These are phyloP conservation scores for Phytopythium delawarense DNA, from an alignment of 352 stramenopile genomes.

Conservation along the genomic window DNA sequence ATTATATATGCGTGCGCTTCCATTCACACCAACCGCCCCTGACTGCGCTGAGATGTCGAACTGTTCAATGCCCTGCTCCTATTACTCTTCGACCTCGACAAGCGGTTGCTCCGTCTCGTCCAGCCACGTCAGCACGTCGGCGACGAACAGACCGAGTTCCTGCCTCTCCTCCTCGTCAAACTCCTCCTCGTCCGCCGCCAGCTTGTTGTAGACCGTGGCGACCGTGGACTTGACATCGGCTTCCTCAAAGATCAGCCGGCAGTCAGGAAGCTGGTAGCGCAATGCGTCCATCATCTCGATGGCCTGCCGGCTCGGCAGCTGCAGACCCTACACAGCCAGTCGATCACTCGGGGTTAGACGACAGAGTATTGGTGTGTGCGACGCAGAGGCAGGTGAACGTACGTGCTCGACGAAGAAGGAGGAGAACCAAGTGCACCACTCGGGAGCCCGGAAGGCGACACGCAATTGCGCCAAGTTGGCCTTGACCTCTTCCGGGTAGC, in stretches of 20 bases:
- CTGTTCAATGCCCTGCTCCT: not conserved
- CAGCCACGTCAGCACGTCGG: slow-evolving; percentile 19
- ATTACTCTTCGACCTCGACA: not conserved
- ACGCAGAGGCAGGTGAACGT: slow-evolving; percentile 9
- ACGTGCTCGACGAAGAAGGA: slow-evolving; percentile 49
- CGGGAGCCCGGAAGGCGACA: slow-evolving; percentile 30
- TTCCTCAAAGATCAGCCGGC: slow-evolving; percentile 31
- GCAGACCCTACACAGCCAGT: slow-evolving; percentile 17
- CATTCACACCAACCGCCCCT: not conserved
- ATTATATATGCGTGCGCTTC: slow-evolving; percentile 4
- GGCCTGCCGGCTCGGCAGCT: slow-evolving; percentile 37
- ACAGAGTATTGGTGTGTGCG: not conserved
- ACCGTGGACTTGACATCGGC: slow-evolving; percentile 39
- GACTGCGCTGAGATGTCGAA: not conserved
- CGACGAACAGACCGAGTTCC: slow-evolving; percentile 41
- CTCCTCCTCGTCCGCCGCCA: slow-evolving; percentile 25
- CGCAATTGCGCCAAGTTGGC: slow-evolving; percentile 45
- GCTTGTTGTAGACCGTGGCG: slow-evolving; percentile 19
- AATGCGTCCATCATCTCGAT: slow-evolving; percentile 61
- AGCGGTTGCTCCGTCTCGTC: slow-evolving; percentile 8
- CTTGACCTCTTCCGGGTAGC: slow-evolving; percentile 4
- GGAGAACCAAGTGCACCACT: slow-evolving; percentile 57
- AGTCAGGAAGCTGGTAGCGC: slow-evolving; percentile 53
- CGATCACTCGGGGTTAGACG: slow-evolving; percentile 2
- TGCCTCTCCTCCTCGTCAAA: slow-evolving; percentile 52